These are phyloP conservation scores for Claviceps sp. DNA, from an alignment of 2,329 filamentous ascomycete species.

Conservation along the genomic window DNA sequence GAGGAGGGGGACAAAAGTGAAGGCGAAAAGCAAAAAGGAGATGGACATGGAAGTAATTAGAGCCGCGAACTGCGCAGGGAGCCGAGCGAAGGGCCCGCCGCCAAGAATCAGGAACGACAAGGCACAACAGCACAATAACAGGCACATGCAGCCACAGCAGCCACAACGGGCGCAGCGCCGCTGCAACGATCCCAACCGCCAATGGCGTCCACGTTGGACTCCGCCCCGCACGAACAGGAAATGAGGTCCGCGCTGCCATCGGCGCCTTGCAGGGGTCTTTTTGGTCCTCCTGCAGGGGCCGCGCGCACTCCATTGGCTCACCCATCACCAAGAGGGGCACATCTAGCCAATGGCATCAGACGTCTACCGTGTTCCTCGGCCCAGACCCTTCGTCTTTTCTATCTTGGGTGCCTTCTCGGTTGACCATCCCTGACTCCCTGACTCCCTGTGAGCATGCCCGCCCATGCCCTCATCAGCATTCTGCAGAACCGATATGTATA, in stretches of 20 bases:
- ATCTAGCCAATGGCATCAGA: slow-evolving; percentile 2
- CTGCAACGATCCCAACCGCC: not conserved
- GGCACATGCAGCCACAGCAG: not conserved
- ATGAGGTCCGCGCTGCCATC: slow-evolving; percentile 5
- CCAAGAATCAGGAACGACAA: not conserved
- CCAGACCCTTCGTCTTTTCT: not conserved
- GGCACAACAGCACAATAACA: not conserved
- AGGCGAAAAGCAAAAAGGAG: slow-evolving; percentile 1
- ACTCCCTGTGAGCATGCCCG: too few species aligned
- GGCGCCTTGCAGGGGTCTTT: not conserved
- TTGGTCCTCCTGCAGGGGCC: slow-evolving; percentile 2
- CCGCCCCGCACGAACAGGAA: slow-evolving; percentile 3
- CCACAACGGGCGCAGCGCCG: not conserved
- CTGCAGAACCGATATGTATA: too few species aligned
- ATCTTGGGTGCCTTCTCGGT: too few species aligned
- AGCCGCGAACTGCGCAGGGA: not conserved
- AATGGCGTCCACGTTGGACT: not conserved
- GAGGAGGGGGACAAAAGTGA: not conserved
- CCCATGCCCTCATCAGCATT: too few species aligned
- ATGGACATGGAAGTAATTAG: not conserved
- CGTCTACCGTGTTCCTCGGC: not conserved
- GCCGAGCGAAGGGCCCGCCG: not conserved
- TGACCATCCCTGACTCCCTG: too few species aligned
- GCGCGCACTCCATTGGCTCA: slow-evolving; percentile 3
- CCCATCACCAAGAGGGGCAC: not conserved